Percentiles rank a stretch among this genome's conserved stretches.
Conservation (phyloP, 2,329 filamentous ascomycete species). For the Ascochyta koolunga region DNA sequence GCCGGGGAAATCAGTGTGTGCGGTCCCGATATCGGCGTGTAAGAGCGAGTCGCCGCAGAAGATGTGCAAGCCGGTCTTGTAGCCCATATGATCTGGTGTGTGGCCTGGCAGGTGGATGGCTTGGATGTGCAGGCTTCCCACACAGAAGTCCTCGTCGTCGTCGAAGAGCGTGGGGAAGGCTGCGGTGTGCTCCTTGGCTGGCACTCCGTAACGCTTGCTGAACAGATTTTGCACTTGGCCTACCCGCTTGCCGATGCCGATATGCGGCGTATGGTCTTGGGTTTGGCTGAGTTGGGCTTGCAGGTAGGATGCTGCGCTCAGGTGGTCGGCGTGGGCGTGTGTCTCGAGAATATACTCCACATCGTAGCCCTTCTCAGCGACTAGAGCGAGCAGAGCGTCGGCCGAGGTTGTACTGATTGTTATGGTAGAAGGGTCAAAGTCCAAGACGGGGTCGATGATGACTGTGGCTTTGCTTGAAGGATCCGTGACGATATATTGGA, state of each 20-base stretch:
- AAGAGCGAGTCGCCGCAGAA: slow-evolving; percentile 47
- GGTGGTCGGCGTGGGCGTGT: slow-evolving; percentile 66
- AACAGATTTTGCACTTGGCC: slow-evolving; percentile 59
- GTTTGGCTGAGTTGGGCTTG: slow-evolving; percentile 52
- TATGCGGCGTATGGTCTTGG: slow-evolving; percentile 41
- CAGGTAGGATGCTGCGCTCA: slow-evolving; percentile 65
- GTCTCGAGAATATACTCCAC: slow-evolving; percentile 65
- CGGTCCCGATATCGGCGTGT: slow-evolving; percentile 42
- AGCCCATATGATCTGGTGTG: slow-evolving; percentile 66
- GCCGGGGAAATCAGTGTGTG: slow-evolving; percentile 46
- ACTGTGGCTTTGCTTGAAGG: slow-evolving; percentile 55
- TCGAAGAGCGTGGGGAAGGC: slow-evolving; percentile 62
- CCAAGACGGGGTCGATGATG: slow-evolving; percentile 68
- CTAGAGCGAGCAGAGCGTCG: slow-evolving; percentile 56
- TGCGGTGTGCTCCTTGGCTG: slow-evolving; percentile 49
- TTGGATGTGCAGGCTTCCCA: slow-evolving; percentile 55
- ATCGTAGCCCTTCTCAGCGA: slow-evolving; percentile 55
- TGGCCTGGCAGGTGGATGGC: slow-evolving; percentile 66
- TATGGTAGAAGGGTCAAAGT: slow-evolving; percentile 57
- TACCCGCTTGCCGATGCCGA: slow-evolving; percentile 65
- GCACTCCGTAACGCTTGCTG: slow-evolving; percentile 56
- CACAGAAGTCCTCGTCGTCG: slow-evolving; percentile 59
- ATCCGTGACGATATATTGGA: slow-evolving; percentile 67
- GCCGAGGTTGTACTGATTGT: slow-evolving; percentile 59
- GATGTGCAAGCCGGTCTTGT: slow-evolving; percentile 57